Conservation (phyloP, 2,329 filamentous ascomycete genomes). For the Aureobasidium namibiae region DNA sequence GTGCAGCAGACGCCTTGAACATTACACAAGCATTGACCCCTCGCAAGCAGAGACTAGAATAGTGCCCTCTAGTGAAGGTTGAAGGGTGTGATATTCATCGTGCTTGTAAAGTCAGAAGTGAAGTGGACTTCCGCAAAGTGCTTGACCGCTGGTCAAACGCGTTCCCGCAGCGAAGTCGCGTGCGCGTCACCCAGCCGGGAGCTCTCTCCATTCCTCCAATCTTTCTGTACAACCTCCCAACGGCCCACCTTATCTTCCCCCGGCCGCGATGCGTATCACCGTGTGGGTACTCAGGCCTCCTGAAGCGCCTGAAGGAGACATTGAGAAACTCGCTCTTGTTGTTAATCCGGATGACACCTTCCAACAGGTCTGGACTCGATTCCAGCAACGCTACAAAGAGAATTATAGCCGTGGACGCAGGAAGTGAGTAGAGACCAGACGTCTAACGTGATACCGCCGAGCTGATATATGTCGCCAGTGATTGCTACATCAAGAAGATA, state of each 20-base stretch:
- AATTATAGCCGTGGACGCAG: constrained; percentile 21
- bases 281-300: neutral
- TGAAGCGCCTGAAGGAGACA: neutral
- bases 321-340: neutral
- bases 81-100: neutral
- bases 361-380: constrained; percentile 23
- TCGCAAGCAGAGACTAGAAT: neutral
- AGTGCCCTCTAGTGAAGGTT: neutral
- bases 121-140: neutral
- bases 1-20: too few relatives aligned
- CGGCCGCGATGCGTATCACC: neutral
- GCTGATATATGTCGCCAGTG: constrained; percentile 20
- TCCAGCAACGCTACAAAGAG: constrained; percentile 27
- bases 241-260: neutral
- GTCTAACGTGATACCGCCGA: neutral
- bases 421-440: neutral
- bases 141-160: neutral
- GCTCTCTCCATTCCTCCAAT: neutral
- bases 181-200: neutral
- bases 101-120: neutral
- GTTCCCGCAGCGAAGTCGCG: neutral
- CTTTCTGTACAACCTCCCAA: neutral
- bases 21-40: too few relatives aligned
- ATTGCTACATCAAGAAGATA: constrained; percentile 29
- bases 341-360: constrained; percentile 21